Base-by-base conservation (phyloP, 2,329 filamentous ascomycete species). In the Hymenoscyphus repandus region DNA sequence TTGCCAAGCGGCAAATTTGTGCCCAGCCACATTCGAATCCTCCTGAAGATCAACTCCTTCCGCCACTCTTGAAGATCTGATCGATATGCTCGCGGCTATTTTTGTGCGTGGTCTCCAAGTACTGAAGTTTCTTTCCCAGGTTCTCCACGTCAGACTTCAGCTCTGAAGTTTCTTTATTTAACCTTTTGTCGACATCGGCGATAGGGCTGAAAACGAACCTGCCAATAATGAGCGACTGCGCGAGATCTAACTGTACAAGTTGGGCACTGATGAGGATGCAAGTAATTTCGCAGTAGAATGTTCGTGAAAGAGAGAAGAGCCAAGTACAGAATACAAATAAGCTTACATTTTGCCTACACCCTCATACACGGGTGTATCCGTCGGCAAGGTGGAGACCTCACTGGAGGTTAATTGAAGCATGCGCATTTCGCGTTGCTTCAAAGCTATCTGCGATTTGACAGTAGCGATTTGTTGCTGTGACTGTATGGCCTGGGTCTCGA, bases 301-400 rank as follows among this genome's bases (percentile, higher is more conserved):
- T 17, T 37, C 34, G 34, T 13, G 18, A 20, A 44, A 44, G 18
- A 40, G 33, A 31, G 22, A 30, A 32, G 40, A 41, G 12, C 18
- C 20, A 36, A 47, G 40, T 6, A 32, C 36, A 42, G 41, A 46
- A 20, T 10, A 27, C 15, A 15, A 17, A 17, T 17, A 27, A 22
- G 72, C 84, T 64, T 70, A 96, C 93, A 99, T 97, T 74, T 97
- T 99, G 46, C 93, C 93, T 10, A 97, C 86, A 5, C 92, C 92
- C 71, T 97, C 92, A 64, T 97, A 99, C 27, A 96, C 82, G 31
- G 85, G 85, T 0, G 90, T 93, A 43, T 85, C 80, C 15, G 79
- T 68, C 3, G 90, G 86, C 54, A 99, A 72, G 6, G 81, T 78
- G n/a, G 82, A 79, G 45, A 97, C 76, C 70, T 99, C 93, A 57